phyloP scores from a whole-genome alignment of 441 rosid species.

The Populus hybrid region DNA sequence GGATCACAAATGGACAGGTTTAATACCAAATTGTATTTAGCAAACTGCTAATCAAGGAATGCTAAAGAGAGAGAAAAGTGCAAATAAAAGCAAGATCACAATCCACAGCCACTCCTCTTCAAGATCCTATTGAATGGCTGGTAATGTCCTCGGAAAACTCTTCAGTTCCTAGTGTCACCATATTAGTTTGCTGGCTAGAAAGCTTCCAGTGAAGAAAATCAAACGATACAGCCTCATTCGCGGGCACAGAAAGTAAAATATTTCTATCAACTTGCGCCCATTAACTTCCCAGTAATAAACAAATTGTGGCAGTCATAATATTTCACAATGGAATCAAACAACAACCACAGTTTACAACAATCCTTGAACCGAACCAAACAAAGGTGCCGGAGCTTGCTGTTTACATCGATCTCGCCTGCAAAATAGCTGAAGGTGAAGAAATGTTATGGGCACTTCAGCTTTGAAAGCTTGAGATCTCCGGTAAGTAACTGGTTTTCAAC shows the following conservation, averaged over 20 bases:
- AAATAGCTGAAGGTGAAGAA: slow-evolving; percentile 11
- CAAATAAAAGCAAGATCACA: no score
- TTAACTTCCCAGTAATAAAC: background rate
- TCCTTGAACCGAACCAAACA: slow-evolving; percentile 3
- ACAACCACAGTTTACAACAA: background rate
- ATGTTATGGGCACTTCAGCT: slow-evolving; percentile 5
- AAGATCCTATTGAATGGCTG: background rate
- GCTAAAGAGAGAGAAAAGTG: no score
- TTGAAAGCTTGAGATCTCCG: background rate
- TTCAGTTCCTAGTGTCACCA: background rate
- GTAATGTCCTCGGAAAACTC: background rate
- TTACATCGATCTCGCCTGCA: slow-evolving; percentile 9
- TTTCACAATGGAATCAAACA: background rate
- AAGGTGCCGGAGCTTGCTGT: background rate
- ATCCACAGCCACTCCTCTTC: background rate
- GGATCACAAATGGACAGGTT: no score
- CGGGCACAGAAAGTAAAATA: background rate
- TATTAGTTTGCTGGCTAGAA: background rate
- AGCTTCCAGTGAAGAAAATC: background rate
- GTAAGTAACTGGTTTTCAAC: background rate
- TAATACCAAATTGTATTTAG: no score
- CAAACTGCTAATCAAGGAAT: no score
- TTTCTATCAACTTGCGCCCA: background rate
- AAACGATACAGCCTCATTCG: background rate
- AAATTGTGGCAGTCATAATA: background rate